A percentile compares a stretch with the other conserved stretches of the same genome.
Evolutionary conservation across 352 stramenopile genomes (phyloP).

Genomic region (Globisporangium mamillatum): DNA sequence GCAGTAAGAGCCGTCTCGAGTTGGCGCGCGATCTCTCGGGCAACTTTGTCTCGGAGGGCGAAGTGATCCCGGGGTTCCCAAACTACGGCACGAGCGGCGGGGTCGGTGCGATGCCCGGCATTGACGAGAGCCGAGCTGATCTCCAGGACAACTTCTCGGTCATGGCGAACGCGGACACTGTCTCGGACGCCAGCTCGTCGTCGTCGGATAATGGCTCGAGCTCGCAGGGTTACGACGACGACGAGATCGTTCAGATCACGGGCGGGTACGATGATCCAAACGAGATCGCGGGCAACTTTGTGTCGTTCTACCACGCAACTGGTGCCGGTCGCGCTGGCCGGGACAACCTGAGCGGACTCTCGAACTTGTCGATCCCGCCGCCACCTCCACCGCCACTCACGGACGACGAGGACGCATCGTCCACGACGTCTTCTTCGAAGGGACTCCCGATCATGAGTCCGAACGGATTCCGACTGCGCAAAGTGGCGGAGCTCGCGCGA

Average conservation of each 20-base stretch:
- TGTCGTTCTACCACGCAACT: slow-evolving; percentile 75
- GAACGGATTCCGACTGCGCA: slow-evolving; percentile 68
- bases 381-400: slow-evolving; percentile 59
- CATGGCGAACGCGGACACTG: slow-evolving; percentile 39
- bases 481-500: slow-evolving; percentile 75
- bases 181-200: slow-evolving; percentile 43
- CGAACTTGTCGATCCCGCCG: slow-evolving; percentile 57
- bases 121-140: slow-evolving; percentile 60
- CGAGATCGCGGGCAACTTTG: slow-evolving; percentile 69
- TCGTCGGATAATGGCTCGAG: slow-evolving; percentile 58
- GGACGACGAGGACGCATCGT: slow-evolving; percentile 66
- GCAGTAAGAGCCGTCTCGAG: slow-evolving; percentile 83
- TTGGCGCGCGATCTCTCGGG: slow-evolving; percentile 62
- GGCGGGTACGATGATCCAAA: slow-evolving; percentile 57
- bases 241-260: slow-evolving; percentile 61
- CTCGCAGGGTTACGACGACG: slow-evolving; percentile 60
- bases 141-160: slow-evolving; percentile 42
- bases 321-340: slow-evolving; percentile 23
- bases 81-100: slow-evolving; percentile 51
- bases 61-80: slow-evolving; percentile 36
- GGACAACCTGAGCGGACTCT: slow-evolving; percentile 36
- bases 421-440: slow-evolving; percentile 60
- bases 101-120: slow-evolving; percentile 58
- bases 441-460: slow-evolving; percentile 83
- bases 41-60: slow-evolving; percentile 43